These are phyloP conservation scores for Candida pseudoglaebosa DNA, from an alignment of 805 yeast species.

Conservation along the genomic window DNA sequence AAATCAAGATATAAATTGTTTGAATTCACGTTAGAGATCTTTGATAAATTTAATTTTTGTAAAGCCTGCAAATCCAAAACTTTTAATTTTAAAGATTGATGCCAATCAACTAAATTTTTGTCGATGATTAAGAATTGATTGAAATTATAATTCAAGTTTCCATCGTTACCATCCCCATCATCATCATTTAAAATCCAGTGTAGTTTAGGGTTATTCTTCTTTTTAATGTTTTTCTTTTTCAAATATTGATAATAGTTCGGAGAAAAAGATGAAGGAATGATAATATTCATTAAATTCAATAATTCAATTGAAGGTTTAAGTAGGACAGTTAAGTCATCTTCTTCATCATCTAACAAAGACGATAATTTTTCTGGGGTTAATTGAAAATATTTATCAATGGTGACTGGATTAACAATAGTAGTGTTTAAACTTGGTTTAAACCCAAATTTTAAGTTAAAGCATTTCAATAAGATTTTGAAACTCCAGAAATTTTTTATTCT, in stretches of 20 bases:
- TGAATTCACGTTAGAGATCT: slow-evolving; percentile 14
- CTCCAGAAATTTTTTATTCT: slow-evolving; percentile 47
- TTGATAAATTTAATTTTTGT: slow-evolving; percentile 27
- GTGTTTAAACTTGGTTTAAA: slow-evolving; percentile 44
- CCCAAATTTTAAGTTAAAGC: slow-evolving; percentile 42
- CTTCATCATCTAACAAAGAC: slow-evolving; percentile 27
- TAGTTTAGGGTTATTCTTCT: slow-evolving; percentile 16
- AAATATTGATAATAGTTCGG: slow-evolving; percentile 44
- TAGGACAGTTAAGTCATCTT: slow-evolving; percentile 32
- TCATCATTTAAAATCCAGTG: slow-evolving; percentile 45
- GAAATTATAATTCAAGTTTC: slow-evolving; percentile 42
- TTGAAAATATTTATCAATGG: slow-evolving; percentile 41
- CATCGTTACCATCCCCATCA: slow-evolving; percentile 47
- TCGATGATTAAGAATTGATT: slow-evolving; percentile 41
- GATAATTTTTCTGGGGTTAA: slow-evolving; percentile 42
- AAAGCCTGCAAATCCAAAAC: slow-evolving; percentile 23
- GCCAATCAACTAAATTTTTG: slow-evolving; percentile 39
- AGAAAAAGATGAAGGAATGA: slow-evolving; percentile 44
- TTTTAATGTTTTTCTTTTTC: slow-evolving; percentile 21
- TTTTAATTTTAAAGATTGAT: slow-evolving; percentile 31
- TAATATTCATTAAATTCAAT: slow-evolving; percentile 39
- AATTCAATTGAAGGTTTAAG: slow-evolving; percentile 42
- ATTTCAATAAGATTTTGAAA: slow-evolving; percentile 38
- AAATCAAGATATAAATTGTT: slow-evolving; percentile 31
- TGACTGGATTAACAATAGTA: slow-evolving; percentile 44